A percentile compares a stretch with the other conserved stretches of the same genome.
Evolutionary conservation across 768 basidiomycete species (phyloP).

Genomic region (Agaricus sinodeliciosus): DNA sequence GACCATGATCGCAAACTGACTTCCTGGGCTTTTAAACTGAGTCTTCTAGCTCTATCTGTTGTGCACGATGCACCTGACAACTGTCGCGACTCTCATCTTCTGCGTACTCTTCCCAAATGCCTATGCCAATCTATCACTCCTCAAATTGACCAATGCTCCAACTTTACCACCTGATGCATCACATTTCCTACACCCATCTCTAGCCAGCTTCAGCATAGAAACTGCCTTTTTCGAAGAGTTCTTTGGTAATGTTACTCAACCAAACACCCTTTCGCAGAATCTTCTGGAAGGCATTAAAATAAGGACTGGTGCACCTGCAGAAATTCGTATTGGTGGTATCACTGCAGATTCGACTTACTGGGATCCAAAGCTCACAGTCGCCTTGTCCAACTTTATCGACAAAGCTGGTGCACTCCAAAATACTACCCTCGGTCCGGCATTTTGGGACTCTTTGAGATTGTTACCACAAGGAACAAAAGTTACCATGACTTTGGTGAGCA

Average conservation of each 20-base stretch:
- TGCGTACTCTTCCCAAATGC: background rate
- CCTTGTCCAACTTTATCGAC: slow-evolving; percentile 39
- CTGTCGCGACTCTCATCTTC: background rate
- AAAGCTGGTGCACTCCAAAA: slow-evolving; percentile 36
- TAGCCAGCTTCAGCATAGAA: slow-evolving; percentile 51
- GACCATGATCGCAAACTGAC: background rate
- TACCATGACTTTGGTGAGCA: slow-evolving; percentile 35
- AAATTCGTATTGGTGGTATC: slow-evolving; percentile 47
- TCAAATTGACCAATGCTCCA: slow-evolving; percentile 19
- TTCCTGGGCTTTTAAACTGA: background rate
- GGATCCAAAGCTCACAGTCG: slow-evolving; percentile 31
- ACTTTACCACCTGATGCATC: slow-evolving; percentile 38
- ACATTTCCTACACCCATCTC: slow-evolving; percentile 32
- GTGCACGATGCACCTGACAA: background rate
- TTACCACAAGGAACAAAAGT: slow-evolving; percentile 41
- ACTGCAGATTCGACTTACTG: slow-evolving; percentile 49
- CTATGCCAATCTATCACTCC: slow-evolving; percentile 2
- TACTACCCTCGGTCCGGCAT: slow-evolving; percentile 44
- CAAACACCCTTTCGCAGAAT: slow-evolving; percentile 36
- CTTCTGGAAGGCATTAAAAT: slow-evolving; percentile 38
- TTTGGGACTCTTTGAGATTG: slow-evolving; percentile 41
- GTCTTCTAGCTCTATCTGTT: background rate
- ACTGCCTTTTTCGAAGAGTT: slow-evolving; percentile 48
- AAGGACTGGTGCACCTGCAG: slow-evolving; percentile 37
- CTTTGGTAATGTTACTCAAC: slow-evolving; percentile 36